These are phyloP conservation scores for Aureoboletus auriporus DNA, from an alignment of 768 basidiomycete genomes.

Conservation along the genomic window DNA sequence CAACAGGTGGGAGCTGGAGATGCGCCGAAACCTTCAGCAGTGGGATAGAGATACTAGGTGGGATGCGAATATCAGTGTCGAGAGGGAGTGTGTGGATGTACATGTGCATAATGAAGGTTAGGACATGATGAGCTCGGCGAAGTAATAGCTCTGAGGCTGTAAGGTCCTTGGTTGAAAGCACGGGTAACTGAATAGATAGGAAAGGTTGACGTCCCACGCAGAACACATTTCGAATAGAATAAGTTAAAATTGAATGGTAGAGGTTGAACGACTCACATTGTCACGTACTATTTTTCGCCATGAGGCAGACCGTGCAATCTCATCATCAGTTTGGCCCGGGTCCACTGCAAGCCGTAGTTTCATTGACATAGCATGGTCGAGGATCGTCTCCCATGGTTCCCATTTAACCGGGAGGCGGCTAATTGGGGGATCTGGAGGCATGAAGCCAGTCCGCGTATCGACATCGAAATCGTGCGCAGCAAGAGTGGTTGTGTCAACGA, in stretches of 20 bases:
- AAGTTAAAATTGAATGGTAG: not conserved
- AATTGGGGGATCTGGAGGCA: slow-evolving; percentile 76
- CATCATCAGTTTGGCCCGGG: slow-evolving; percentile 33
- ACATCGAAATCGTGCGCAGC: slow-evolving; percentile 91
- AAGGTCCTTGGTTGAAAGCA: slow-evolving; percentile 45
- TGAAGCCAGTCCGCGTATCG: slow-evolving; percentile 86
- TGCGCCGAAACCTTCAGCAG: slow-evolving; percentile 64
- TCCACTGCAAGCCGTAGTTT: slow-evolving; percentile 56
- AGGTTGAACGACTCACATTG: slow-evolving; percentile 34
- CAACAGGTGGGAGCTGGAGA: slow-evolving; percentile 79
- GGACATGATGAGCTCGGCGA: slow-evolving; percentile 68
- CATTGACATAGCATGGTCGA: slow-evolving; percentile 45
- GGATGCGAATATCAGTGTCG: slow-evolving; percentile 55
- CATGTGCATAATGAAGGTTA: slow-evolving; percentile 71
- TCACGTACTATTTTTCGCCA: slow-evolving; percentile 53
- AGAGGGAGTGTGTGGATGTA: slow-evolving; percentile 67
- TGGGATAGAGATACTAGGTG: slow-evolving; percentile 67
- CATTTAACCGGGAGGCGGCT: slow-evolving; percentile 56
- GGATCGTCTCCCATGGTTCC: slow-evolving; percentile 67
- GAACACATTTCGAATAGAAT: slow-evolving; percentile 1
- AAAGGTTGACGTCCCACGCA: not conserved
- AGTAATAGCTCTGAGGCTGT: slow-evolving; percentile 50
- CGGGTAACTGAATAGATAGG: slow-evolving; percentile 42
- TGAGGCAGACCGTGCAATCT: slow-evolving; percentile 38
- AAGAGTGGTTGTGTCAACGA: slow-evolving; percentile 55